phyloP scores from a whole-genome alignment of 345 rosid species.

The Xanthoceras sorbifolium region DNA sequence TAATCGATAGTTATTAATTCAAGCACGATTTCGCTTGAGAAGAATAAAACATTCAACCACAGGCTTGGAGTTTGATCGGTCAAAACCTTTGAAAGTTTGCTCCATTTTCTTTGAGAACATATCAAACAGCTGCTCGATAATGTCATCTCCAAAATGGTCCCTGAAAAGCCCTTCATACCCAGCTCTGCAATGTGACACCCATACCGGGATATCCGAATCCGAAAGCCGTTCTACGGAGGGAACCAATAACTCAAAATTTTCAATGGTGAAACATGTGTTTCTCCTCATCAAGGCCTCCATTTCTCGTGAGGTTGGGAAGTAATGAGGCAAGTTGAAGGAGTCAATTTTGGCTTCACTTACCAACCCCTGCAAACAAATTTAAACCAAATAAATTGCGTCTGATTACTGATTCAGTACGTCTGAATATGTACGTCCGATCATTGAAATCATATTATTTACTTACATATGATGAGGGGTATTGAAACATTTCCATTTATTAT shows the following conservation, averaged over 20 bases:
- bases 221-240: background rate
- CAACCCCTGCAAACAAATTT: slow-evolving; percentile 14
- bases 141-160: slow-evolving; percentile 23
- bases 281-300: background rate
- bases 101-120: too few species aligned
- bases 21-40: too few species aligned
- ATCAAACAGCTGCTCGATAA: background rate
- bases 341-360: slow-evolving; percentile 13
- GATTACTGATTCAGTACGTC: too few species aligned
- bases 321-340: slow-evolving; percentile 23
- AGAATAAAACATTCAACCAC: too few species aligned
- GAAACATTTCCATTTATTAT: too few species aligned
- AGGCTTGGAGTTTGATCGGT: too few species aligned
- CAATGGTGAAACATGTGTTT: slow-evolving; percentile 13
- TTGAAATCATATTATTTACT: too few species aligned
- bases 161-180: slow-evolving; percentile 17
- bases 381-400: too few species aligned
- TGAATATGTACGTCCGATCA: too few species aligned
- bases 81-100: too few species aligned
- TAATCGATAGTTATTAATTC: too few species aligned
- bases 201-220: background rate
- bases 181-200: slow-evolving; percentile 11
- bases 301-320: slow-evolving; percentile 15
- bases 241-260: background rate
- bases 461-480: too few species aligned